Evolutionary conservation across 345 rosid species (phyloP).

Genomic region (Stellera chamaejasme): DNA sequence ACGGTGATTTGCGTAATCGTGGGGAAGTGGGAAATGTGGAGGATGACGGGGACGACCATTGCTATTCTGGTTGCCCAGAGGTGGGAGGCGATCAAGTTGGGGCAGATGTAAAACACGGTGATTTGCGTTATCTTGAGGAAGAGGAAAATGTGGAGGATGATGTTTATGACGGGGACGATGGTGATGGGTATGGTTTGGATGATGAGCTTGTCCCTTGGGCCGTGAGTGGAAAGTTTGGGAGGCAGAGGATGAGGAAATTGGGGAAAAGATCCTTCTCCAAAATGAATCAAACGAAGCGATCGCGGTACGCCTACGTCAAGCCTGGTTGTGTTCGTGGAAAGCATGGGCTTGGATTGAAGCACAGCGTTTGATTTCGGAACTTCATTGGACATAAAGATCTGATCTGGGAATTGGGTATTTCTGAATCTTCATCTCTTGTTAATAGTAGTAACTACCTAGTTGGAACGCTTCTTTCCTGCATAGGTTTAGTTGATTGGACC

Average conservation of each 20-base stretch:
- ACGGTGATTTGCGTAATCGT: neutral
- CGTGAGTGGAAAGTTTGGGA: conserved; percentile 35
- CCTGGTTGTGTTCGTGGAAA: conserved; percentile 49
- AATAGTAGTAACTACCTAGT: too few species aligned
- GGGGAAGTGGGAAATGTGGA: neutral
- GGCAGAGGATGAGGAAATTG: conserved; percentile 43
- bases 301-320: conserved; percentile 23
- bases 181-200: conserved; percentile 23
- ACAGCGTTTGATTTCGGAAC: conserved; percentile 11
- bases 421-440: neutral
- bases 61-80: neutral
- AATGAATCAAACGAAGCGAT: conserved; percentile 23
- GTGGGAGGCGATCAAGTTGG: neutral
- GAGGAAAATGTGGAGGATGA: neutral
- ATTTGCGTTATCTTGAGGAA: neutral
- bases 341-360: conserved; percentile 39
- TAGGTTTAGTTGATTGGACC: neutral
- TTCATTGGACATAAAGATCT: conserved; percentile 3
- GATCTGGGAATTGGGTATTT: conserved; percentile 3
- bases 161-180: conserved; percentile 9
- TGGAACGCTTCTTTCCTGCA: too few species aligned
- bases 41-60: neutral
- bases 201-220: conserved; percentile 39
- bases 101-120: neutral
- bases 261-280: conserved; percentile 39